Conservation (phyloP, 108 stramenopile species). For the Nitzschia putrida region DNA sequence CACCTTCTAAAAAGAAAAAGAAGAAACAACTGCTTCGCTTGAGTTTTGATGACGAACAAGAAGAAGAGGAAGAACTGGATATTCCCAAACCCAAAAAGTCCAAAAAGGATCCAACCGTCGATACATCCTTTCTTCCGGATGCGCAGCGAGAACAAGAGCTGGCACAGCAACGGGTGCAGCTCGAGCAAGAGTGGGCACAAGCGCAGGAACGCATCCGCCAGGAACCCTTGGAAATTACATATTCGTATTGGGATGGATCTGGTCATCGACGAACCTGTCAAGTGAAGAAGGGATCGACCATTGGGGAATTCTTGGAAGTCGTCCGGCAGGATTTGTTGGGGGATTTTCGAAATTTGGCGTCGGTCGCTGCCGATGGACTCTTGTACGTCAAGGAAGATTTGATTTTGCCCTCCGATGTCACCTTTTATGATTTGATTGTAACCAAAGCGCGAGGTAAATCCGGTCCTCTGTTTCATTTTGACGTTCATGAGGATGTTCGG, state of each 20-base stretch:
- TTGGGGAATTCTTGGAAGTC: slow-evolving; percentile 85
- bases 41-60: slow-evolving; percentile 73
- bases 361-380: slow-evolving; percentile 79
- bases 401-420: slow-evolving; percentile 92
- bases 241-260: slow-evolving; percentile 96
- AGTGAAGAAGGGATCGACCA: slow-evolving; percentile 85
- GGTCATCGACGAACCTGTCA: slow-evolving; percentile 86
- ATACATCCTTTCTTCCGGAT: slow-evolving; percentile 93
- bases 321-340: slow-evolving; percentile 75
- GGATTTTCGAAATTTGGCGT: slow-evolving; percentile 85
- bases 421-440: slow-evolving; percentile 96
- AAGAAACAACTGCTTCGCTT: slow-evolving; percentile 68
- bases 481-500: slow-evolving; percentile 95
- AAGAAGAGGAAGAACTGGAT: slow-evolving; percentile 43
- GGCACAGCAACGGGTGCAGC: slow-evolving; percentile 54
- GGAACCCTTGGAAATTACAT: slow-evolving; percentile 88
- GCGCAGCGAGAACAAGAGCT: slow-evolving; percentile 73
- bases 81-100: slow-evolving; percentile 4
- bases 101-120: slow-evolving; percentile 90
- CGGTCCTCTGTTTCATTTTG: slow-evolving; percentile 96
- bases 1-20: slow-evolving; percentile 38
- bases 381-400: slow-evolving; percentile 99
- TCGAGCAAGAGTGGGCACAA: slow-evolving; percentile 84
- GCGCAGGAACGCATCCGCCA: slow-evolving; percentile 77
- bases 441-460: slow-evolving; percentile 96